Base-by-base conservation (phyloP, 2,329 filamentous ascomycete genomes). In the Coniochaeta sp. region DNA sequence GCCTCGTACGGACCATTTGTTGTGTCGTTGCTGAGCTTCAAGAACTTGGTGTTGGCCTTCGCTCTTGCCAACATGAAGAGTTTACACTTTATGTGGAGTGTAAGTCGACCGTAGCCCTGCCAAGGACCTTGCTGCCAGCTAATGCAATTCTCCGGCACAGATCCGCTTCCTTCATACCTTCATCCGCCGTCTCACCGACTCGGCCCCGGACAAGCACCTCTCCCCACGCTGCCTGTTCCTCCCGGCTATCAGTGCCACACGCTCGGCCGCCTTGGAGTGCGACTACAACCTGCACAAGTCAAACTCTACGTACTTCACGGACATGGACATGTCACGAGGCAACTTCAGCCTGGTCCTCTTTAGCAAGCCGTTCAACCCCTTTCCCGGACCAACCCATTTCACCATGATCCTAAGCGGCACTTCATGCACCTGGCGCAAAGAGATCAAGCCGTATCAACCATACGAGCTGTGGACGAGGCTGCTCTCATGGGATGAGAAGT, bases 141-240 rank as follows among this genome's bases (percentile, higher is more conserved):
- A 19, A 42, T 42, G 38, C 38, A 42, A 42, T 19, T 4, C 38
- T 42, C 38, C 38, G 38, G 38, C 38, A 19, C 40, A 74, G 72
- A 60, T 69, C 58, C 73, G 74, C 44, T 63, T 75, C 47, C 72
- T 74, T 63, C 66, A 68, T 56, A 62, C 71, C 62, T 72, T 75
- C 62, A 57, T 70, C 59, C 71, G 71, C 32, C 73, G 73, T 61
- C 56, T 67, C 58, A 40, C 65, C 54, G n/a, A 24, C 42, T 26
- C 38, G 38, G 47, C 28, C 66, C 59, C 60, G 66, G 60, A 55
- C 60, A 58, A 52, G 61, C 65, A 32, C 42, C 42, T 47, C 19
- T 26, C 42, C 42, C 42, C 42, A 26, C 42, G 42, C 19, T 22
- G 19, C 34, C 22, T 57, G 12, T 57, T 57, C 34, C 55, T 32